Base-by-base conservation (phyloP, 1,284 basidiomycete genomes). In the Ceratobasidium sp. region DNA sequence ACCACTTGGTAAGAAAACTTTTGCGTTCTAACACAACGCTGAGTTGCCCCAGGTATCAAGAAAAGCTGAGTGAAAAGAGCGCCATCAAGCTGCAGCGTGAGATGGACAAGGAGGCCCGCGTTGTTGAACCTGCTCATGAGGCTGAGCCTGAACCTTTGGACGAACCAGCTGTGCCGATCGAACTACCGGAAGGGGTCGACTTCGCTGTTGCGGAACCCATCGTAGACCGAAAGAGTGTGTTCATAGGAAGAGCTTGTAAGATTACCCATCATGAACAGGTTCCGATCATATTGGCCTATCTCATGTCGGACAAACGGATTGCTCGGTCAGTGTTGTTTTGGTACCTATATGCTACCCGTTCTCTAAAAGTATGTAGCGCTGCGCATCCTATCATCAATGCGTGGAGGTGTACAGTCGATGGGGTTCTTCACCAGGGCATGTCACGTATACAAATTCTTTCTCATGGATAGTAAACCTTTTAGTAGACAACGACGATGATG, bases 401-500 rank as follows among this genome's bases (percentile, higher is more conserved):
- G 41, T 97, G 92, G 91, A 84, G 91, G 75, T 92, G 91, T 82
- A 86, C 87, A 76, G 84, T 88, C 1, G 88, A 88, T 60, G 84
- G 80, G 60, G 79, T 88, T 2, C 80, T 92, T 30, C 89, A 93
- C 78, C 91, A 93, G 85, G 92, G 92, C 91, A 58, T 18, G 39
- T 34, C 36, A 6, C 9, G 10, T 16, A 69, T 52, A 80, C 75
- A 43, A 59, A 48, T 55, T 39, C 36, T 21, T 50, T 23, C 46
- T 12, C 30, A 26, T 73, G 12, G 14, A 26, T 32, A 26, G 45
- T 69, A 34, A 21, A 59, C 50, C 62, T 18, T 23, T 39, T 71
- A 6, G 43, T 75, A 96, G 95, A 97, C 79, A 96, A 96, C 74
- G 93, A 96, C 74, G 96, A 98, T 74, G 93, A 97, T 75, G 93